Conservation (phyloP, 1,284 basidiomycete genomes). For the Mrakiaceae sp. region DNA sequence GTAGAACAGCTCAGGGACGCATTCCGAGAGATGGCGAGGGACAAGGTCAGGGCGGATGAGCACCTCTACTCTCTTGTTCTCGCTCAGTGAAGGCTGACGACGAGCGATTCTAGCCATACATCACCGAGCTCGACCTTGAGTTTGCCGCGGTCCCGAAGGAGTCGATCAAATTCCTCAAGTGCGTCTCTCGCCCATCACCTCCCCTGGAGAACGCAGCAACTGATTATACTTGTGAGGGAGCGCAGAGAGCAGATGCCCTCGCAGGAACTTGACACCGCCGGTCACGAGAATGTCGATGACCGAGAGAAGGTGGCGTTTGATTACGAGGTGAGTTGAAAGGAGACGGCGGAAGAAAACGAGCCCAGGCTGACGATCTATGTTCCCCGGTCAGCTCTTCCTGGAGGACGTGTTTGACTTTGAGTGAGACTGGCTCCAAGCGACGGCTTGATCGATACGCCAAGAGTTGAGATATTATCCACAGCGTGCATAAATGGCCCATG, state of each 20-base stretch:
- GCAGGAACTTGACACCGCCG: constrained; percentile 7
- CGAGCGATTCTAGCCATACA: constrained; percentile 39
- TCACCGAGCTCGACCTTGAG: constrained; percentile 85
- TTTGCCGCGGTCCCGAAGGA: constrained; percentile 69
- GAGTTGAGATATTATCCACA: too few relatives aligned
- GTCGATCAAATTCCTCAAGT: constrained; percentile 70
- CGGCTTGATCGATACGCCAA: too few relatives aligned
- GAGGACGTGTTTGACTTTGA: too few relatives aligned
- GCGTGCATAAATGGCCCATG: too few relatives aligned
- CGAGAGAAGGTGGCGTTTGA: constrained; percentile 24
- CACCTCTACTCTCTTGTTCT: background rate
- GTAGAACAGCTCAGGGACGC: constrained; percentile 84
- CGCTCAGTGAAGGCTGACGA: background rate
- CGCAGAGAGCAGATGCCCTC: constrained; percentile 24
- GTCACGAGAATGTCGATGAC: constrained; percentile 16
- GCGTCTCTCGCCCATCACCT: constrained; percentile 33
- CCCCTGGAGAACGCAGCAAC: background rate
- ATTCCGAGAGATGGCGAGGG: constrained; percentile 80
- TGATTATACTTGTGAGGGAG: background rate
- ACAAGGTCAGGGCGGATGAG: constrained; percentile 52
- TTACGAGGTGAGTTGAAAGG: constrained; percentile 25
- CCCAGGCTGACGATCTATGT: background rate
- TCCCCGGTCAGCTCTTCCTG: background rate
- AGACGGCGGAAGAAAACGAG: too few relatives aligned
- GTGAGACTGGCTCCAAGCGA: too few relatives aligned